A percentile compares a stretch with the other conserved stretches of the same genome.
phyloP scores from a whole-genome alignment of 306 rosid genomes.

The Vigna hirtella region DNA sequence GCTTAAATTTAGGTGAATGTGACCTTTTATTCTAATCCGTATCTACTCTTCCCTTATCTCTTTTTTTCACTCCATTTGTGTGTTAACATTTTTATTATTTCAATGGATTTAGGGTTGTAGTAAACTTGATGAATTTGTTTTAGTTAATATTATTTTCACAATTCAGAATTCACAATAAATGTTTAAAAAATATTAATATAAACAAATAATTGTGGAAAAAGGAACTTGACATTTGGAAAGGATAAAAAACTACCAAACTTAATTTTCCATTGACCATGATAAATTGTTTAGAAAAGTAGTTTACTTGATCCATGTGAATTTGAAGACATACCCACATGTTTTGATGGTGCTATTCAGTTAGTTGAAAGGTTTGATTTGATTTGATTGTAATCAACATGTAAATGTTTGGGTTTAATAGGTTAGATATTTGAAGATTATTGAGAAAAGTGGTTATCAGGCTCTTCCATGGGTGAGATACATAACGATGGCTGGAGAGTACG shows the following conservation, averaged over 20 bases:
- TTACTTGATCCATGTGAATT: conserved; percentile 1
- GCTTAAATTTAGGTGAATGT: conserved; percentile 28
- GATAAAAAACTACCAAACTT: background rate
- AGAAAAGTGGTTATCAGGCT: conserved; percentile 97
- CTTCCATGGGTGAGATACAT: conserved; percentile 99
- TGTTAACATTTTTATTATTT: background rate
- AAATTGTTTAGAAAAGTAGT: conserved; percentile 10
- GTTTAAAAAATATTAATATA: background rate
- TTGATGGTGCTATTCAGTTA: conserved; percentile 23
- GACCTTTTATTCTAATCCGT: conserved; percentile 2
- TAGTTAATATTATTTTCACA: conserved; percentile 23
- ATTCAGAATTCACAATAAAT: background rate
- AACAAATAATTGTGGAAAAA: background rate
- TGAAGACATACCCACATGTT: background rate
- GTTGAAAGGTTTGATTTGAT: conserved; percentile 10
- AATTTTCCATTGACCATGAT: conserved; percentile 13
- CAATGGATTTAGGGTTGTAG: conserved; percentile 15
- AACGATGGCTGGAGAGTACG: conserved; percentile 99
- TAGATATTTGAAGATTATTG: conserved; percentile 94
- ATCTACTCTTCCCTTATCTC: conserved; percentile 5
- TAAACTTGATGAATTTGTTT: conserved; percentile 30
- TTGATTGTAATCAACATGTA: conserved; percentile 26
- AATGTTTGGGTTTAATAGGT: conserved; percentile 60
- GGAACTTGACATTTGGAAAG: background rate
- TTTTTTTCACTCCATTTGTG: conserved; percentile 10